Evolutionary conservation across 176 grass and related monocot genomes (phyloP), one percentile per base, ranked within the genome.

Genomic region (Oryza longistaminata): DNA sequence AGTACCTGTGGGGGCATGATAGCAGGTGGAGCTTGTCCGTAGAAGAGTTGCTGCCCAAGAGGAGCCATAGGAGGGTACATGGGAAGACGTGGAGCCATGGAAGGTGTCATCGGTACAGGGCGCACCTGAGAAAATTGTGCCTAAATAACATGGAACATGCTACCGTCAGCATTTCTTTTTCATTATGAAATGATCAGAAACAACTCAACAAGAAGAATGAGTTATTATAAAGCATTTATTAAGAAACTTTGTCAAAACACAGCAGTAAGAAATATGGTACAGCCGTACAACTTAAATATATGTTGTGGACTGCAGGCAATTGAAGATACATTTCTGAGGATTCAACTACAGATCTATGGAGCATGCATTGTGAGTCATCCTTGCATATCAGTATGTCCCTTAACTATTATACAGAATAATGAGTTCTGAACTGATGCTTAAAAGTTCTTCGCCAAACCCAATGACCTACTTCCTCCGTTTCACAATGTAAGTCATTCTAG

Each of bases 91-190:
- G 90, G 92, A 81, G 84, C 91, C 75, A 94, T 42, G 48, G 92
- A 73, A 77, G 95, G 88, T 50, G 90, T 90, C 81, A 94, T 94
- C 79, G 86, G 68, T 73, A 97, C 83, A 88, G 92, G 90, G 46
- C 87, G 90, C n/a, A 90, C 84, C 74, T 93, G 92, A 80, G 95
- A 94, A 94, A 93, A 97, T 3, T 97, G 95, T 75, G 88, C 88
- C 92, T 94, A 81, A 39, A 75, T 77, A 66, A 74, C 33, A 24
- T 68, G 78, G 14, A 81, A 84, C 66, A 53, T 50, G 39, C 50
- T 16, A 73, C 39, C 25, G 5, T 92, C 7, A 66, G 60, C 39
- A 65, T 53, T 76, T 80, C 71, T 9, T 53, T 76, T 82, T 78
- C 11, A 82, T 21, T 16, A 65, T 50, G 58, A 40, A 35, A 77